These are phyloP conservation scores for Colletotrichum coccodes DNA, from an alignment of 2,329 filamentous ascomycete species.

Conservation along the genomic window DNA sequence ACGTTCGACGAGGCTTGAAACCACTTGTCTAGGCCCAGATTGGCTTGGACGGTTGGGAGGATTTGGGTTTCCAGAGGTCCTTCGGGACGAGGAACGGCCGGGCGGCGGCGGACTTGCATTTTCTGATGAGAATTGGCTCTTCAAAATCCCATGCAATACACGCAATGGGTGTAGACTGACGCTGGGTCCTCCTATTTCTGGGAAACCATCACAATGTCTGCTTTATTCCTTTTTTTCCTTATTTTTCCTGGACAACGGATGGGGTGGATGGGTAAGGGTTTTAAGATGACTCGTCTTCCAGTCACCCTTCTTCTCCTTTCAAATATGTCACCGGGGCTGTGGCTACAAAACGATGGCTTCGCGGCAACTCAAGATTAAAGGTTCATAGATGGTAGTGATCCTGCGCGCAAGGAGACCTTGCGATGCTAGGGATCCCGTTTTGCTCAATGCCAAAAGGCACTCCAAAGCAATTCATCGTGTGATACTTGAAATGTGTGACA, in stretches of 20 bases:
- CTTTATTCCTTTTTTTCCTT: conserved; percentile 5
- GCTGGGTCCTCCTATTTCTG: not conserved
- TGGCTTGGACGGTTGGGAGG: not conserved
- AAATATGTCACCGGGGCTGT: not conserved
- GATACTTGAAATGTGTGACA: not conserved
- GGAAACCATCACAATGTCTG: conserved; percentile 1
- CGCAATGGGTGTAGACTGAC: conserved; percentile 7
- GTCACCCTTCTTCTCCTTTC: not conserved
- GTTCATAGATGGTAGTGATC: conserved; percentile 14
- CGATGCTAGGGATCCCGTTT: not conserved
- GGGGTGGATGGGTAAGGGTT: not conserved
- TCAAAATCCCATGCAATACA: conserved; percentile 2
- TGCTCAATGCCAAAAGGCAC: not conserved
- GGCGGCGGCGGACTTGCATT: conserved; percentile 3
- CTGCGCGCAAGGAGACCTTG: not conserved
- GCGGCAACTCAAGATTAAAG: not conserved
- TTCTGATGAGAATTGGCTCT: not conserved
- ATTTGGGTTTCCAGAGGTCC: conserved; percentile 4
- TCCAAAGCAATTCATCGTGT: not conserved
- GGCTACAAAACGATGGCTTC: not conserved
- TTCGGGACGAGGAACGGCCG: not conserved
- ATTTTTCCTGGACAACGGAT: not conserved
- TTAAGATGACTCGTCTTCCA: not conserved
- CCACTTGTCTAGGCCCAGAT: not conserved
- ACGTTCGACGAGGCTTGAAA: conserved; percentile 6